Percentiles rank a stretch among this genome's conserved stretches.
Conservation (phyloP, 2,329 filamentous ascomycete species). For the Uncinocarpus reesii region DNA sequence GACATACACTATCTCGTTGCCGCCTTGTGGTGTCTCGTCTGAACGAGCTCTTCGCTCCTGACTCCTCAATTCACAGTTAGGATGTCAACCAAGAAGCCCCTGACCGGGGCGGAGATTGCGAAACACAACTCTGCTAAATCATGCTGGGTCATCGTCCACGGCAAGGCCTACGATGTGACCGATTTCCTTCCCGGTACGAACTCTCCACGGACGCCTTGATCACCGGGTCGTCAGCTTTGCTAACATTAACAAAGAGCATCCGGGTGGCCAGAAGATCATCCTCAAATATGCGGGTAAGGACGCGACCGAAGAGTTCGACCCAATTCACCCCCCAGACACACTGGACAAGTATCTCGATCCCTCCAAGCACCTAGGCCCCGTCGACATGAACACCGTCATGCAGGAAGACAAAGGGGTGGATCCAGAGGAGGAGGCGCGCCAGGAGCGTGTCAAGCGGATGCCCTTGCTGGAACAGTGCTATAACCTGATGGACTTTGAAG, state of each 20-base stretch:
- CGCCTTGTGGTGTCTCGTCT: too few species aligned
- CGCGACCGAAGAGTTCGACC: slow-evolving; percentile 83
- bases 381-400: slow-evolving; percentile 74
- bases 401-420: slow-evolving; percentile 55
- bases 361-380: slow-evolving; percentile 78
- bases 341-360: slow-evolving; percentile 69
- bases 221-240: not conserved
- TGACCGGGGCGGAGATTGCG: slow-evolving; percentile 50
- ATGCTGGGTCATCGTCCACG: slow-evolving; percentile 86
- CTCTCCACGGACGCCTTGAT: not conserved
- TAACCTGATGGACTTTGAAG: slow-evolving; percentile 92
- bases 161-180: slow-evolving; percentile 81
- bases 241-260: slow-evolving; percentile 53
- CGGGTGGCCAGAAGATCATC: slow-evolving; percentile 84
- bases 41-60: too few species aligned
- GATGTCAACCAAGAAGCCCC: slow-evolving; percentile 19
- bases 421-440: slow-evolving; percentile 63
- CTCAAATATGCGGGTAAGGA: slow-evolving; percentile 95
- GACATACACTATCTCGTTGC: too few species aligned
- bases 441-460: slow-evolving; percentile 63
- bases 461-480: slow-evolving; percentile 79
- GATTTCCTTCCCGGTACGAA: slow-evolving; percentile 64
- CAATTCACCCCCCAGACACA: slow-evolving; percentile 80
- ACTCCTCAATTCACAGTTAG: not conserved
- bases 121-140: slow-evolving; percentile 73